These are phyloP conservation scores for Stephanodiscus minutulus DNA, from an alignment of 108 stramenopile genomes.

Conservation along the genomic window DNA sequence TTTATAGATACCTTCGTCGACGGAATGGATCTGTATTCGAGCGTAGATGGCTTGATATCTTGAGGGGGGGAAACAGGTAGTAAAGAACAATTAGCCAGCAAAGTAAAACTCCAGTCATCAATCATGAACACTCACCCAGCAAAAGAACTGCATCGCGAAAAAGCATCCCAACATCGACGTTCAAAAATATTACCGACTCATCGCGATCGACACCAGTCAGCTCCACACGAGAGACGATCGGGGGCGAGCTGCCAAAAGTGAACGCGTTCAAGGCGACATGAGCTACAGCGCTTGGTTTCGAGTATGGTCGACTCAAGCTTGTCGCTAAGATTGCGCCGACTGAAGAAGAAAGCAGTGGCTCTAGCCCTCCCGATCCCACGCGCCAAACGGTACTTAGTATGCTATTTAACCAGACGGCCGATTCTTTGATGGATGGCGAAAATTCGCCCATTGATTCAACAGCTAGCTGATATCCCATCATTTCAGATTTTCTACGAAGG, in stretches of 20 bases:
- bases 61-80: too few relatives aligned
- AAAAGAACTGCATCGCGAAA: constrained; percentile 38
- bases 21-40: constrained; percentile 49
- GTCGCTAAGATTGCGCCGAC: constrained; percentile 10
- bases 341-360: constrained; percentile 28
- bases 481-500: constrained; percentile 21
- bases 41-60: constrained; percentile 45
- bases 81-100: neutral
- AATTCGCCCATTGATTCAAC: constrained; percentile 34
- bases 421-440: constrained; percentile 15
- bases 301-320: constrained; percentile 25
- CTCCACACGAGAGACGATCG: constrained; percentile 28
- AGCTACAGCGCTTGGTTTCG: constrained; percentile 41
- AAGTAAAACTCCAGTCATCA: neutral
- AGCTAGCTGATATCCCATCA: constrained; percentile 32
- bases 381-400: constrained; percentile 36
- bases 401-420: constrained; percentile 47
- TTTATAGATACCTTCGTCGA: constrained; percentile 45
- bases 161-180: constrained; percentile 32
- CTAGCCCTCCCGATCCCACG: constrained; percentile 36
- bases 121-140: constrained; percentile 27
- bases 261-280: constrained; percentile 47
- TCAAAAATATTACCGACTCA: constrained; percentile 16
- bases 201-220: constrained; percentile 25
- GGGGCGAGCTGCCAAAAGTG: constrained; percentile 45